Conservation (phyloP, 2,329 filamentous ascomycete species). For the Stemphylium lycopersici region DNA sequence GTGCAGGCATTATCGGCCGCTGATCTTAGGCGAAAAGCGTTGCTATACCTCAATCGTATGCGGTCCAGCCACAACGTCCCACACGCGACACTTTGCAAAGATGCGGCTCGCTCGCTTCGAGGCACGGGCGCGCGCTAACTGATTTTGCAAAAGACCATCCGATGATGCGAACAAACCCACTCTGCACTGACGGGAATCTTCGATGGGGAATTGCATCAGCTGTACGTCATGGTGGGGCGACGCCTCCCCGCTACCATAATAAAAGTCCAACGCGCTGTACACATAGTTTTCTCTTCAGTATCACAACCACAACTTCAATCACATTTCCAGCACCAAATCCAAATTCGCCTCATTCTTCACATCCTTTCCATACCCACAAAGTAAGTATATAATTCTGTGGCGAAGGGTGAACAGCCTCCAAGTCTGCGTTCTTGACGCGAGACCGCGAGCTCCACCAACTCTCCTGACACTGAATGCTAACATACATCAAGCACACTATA, state of each 20-base stretch:
- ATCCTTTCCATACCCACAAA: constrained; percentile 9
- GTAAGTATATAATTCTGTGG: constrained; percentile 10
- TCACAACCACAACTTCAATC: constrained; percentile 7
- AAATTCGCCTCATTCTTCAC: neutral
- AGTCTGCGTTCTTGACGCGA: neutral
- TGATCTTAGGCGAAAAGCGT: no score
- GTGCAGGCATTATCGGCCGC: no score
- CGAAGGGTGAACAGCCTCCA: neutral
- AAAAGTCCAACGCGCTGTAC: constrained; percentile 16
- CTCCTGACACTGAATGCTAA: neutral
- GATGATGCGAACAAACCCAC: constrained; percentile 12
- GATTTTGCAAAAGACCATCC: constrained; percentile 10
- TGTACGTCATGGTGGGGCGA: constrained; percentile 28
- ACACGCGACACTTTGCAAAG: constrained; percentile 11
- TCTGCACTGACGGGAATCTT: constrained; percentile 13
- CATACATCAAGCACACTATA: constrained; percentile 5
- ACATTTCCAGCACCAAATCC: neutral
- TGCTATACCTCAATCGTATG: no score
- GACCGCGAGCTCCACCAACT: neutral
- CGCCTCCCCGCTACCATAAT: constrained; percentile 11
- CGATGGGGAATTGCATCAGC: constrained; percentile 14
- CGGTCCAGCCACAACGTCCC: neutral
- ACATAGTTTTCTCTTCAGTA: constrained; percentile 1
- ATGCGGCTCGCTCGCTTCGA: constrained; percentile 10
- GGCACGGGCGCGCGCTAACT: constrained; percentile 11